Conservation (phyloP, 2,329 filamentous ascomycete species). For the Torrubiella hemipterigena region DNA sequence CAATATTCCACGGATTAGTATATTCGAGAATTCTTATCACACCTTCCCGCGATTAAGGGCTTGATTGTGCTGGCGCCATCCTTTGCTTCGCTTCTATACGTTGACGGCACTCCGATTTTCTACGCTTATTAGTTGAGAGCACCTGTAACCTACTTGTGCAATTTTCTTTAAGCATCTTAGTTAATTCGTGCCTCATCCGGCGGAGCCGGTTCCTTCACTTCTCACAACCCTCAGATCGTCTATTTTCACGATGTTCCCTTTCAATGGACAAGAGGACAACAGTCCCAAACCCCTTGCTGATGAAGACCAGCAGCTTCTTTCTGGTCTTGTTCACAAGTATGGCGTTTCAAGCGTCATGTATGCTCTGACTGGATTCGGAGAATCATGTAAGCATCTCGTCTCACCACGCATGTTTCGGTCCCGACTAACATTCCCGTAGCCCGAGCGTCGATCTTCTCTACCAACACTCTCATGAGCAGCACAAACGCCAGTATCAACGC, state of each 20-base stretch:
- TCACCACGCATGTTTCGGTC: not conserved
- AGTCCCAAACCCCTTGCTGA: constrained; percentile 22
- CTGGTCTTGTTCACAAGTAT: constrained; percentile 24
- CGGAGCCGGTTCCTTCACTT: constrained; percentile 1
- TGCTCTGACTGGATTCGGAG: constrained; percentile 21
- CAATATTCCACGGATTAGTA: too few species aligned
- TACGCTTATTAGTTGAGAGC: too few species aligned
- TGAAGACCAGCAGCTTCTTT: constrained; percentile 24
- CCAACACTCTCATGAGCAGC: constrained; percentile 26
- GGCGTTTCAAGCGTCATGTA: constrained; percentile 24
- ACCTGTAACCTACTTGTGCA: too few species aligned
- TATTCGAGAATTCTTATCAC: too few species aligned
- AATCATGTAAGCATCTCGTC: constrained; percentile 20
- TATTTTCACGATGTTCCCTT: constrained; percentile 20
- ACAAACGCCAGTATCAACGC: constrained; percentile 16
- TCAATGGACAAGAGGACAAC: constrained; percentile 20
- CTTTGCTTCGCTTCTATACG: too few species aligned
- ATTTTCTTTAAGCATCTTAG: too few species aligned
- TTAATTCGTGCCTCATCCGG: not conserved
- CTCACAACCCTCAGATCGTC: constrained; percentile 4
- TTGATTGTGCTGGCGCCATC: too few species aligned
- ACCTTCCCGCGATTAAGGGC: too few species aligned
- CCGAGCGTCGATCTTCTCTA: constrained; percentile 26
- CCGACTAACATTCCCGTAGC: constrained; percentile 13
- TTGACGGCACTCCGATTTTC: too few species aligned